Conservation (phyloP, 139 green algal species). For the Tetraselmis striata region DNA sequence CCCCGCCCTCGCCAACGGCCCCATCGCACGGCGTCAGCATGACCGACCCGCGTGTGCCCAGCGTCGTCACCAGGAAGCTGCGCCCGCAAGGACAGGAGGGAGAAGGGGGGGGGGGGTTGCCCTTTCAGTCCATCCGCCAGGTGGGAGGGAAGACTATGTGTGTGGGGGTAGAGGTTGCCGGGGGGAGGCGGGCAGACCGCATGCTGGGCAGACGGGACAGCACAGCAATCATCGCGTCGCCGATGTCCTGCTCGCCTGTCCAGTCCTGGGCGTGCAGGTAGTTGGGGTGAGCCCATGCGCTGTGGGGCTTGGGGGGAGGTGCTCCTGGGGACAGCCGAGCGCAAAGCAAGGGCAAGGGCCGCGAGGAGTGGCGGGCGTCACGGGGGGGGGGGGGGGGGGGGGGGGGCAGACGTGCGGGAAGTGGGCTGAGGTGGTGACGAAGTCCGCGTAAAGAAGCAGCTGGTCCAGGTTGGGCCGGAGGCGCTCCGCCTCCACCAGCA, state of each 20-base stretch:
- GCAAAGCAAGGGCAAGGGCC: too few species aligned
- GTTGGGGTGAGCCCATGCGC: too few species aligned
- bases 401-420: slow-evolving; percentile 57
- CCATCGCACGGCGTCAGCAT: slow-evolving; percentile 48
- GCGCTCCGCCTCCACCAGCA: slow-evolving; percentile 88
- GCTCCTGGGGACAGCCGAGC: too few species aligned
- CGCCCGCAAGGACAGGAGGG: too few species aligned
- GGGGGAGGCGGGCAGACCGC: slow-evolving; percentile 12
- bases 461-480: slow-evolving; percentile 65
- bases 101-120: too few species aligned
- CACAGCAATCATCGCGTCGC: slow-evolving; percentile 64
- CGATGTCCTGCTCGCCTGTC: slow-evolving; percentile 56
- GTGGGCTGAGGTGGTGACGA: slow-evolving; percentile 73
- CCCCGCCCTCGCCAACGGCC: neutral
- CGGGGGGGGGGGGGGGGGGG: neutral
- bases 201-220: slow-evolving; percentile 52
- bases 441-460: slow-evolving; percentile 72
- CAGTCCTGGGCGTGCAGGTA: slow-evolving; percentile 35
- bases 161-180: neutral
- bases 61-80: slow-evolving; percentile 52
- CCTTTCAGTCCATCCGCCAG: too few species aligned
- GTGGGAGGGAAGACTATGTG: neutral
- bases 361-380: too few species aligned
- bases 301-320: too few species aligned
- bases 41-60: slow-evolving; percentile 58